Conservation (phyloP, 2,329 filamentous ascomycete genomes). For the Drechslerella dactyloides region DNA sequence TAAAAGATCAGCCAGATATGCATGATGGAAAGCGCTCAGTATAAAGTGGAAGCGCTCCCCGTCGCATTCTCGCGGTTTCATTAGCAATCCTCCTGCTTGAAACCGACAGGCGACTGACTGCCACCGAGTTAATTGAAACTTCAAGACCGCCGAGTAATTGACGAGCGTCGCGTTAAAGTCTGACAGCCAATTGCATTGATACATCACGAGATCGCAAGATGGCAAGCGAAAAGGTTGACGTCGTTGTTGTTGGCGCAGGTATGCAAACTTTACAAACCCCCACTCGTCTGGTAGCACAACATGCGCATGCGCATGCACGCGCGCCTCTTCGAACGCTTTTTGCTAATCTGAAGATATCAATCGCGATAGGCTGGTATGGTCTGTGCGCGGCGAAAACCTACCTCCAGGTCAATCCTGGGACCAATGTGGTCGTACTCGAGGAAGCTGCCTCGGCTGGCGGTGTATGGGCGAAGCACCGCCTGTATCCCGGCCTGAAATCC, state of each 20-base stretch:
- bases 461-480: slow-evolving; percentile 71
- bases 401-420: slow-evolving; percentile 66
- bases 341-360: slow-evolving; percentile 18
- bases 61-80: slow-evolving; percentile 9
- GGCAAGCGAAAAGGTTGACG: slow-evolving; percentile 47
- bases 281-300: not conserved
- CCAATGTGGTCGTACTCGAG: slow-evolving; percentile 67
- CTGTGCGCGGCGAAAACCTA: slow-evolving; percentile 61
- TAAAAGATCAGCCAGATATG: slow-evolving; percentile 8
- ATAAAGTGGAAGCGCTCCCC: slow-evolving; percentile 41
- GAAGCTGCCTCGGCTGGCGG: slow-evolving; percentile 67
- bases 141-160: not conserved
- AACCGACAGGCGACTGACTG: slow-evolving; percentile 15
- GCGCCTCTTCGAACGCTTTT: slow-evolving; percentile 6
- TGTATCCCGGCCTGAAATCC: slow-evolving; percentile 73
- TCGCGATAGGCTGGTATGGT: slow-evolving; percentile 59
- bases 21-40: not conserved
- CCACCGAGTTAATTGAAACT: slow-evolving; percentile 5
- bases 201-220: slow-evolving; percentile 32
- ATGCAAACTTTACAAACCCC: not conserved
- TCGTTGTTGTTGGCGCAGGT: slow-evolving; percentile 50
- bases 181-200: slow-evolving; percentile 9
- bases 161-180: not conserved
- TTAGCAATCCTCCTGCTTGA: slow-evolving; percentile 7
- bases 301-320: not conserved